A percentile compares a stretch with the other conserved stretches of the same genome.
phyloP scores from a whole-genome alignment of 1,139 yeast genomes.

The Saccharomyces hybrid region DNA sequence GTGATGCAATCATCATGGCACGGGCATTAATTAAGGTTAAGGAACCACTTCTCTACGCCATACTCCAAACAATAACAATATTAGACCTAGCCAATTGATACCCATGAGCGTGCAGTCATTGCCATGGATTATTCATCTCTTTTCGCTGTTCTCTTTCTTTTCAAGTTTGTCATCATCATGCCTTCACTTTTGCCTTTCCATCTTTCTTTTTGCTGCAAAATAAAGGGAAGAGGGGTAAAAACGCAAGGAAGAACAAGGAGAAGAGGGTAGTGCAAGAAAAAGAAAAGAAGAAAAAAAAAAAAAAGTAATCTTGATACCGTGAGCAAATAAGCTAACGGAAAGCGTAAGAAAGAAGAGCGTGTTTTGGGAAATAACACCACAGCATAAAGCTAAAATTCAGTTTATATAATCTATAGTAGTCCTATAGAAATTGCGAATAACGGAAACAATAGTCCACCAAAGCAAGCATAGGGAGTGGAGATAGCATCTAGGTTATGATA shows the following conservation, averaged over 20 bases:
- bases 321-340: not conserved
- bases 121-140: not conserved
- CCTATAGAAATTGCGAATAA: not conserved
- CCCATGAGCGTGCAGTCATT: not conserved
- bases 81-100: not conserved
- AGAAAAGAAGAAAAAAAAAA: not conserved
- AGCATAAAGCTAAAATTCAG: not conserved
- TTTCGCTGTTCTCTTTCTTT: not conserved
- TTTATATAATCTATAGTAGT: not conserved
- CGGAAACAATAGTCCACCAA: not conserved
- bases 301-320: not conserved
- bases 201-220: not conserved
- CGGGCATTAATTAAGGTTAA: not conserved
- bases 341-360: not conserved
- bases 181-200: not conserved
- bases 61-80: not conserved
- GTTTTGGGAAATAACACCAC: not conserved
- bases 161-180: not conserved
- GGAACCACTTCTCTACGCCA: not conserved
- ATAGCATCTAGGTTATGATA: not conserved
- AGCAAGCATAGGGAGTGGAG: not conserved
- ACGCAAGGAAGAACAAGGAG: not conserved
- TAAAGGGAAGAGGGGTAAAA: slow-evolving; percentile 1
- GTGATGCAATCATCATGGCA: not conserved
- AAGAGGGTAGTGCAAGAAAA: not conserved